Conservation (phyloP, 345 rosid species). For the Eucalyptus sp. region DNA sequence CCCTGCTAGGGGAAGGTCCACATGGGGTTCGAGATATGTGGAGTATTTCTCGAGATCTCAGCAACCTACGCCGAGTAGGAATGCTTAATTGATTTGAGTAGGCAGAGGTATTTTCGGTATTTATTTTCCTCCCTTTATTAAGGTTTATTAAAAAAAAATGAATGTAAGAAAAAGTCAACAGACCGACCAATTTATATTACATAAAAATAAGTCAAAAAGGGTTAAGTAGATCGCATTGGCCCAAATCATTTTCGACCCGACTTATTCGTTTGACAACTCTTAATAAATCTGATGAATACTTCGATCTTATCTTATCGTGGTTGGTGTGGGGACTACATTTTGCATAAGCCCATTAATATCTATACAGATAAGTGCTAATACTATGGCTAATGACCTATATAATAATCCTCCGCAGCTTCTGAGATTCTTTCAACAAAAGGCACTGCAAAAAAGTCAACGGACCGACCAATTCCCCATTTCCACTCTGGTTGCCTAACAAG, state of each 20-base stretch:
- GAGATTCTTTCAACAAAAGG: background rate
- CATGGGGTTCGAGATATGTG: background rate
- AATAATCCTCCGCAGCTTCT: background rate
- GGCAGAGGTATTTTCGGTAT: background rate
- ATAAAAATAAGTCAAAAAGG: too few relatives aligned
- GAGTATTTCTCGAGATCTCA: background rate
- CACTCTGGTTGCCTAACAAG: background rate
- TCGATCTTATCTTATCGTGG: background rate
- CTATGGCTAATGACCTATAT: background rate
- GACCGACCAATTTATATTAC: too few relatives aligned
- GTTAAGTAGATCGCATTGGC: fast-evolving
- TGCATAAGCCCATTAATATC: background rate
- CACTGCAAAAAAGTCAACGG: background rate
- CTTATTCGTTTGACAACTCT: fast-evolving
- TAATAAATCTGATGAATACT: too few relatives aligned
- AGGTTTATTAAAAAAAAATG: background rate
- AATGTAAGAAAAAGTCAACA: background rate
- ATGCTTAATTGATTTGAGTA: background rate
- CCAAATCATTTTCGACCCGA: too few relatives aligned
- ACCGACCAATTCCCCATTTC: background rate
- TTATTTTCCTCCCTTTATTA: background rate
- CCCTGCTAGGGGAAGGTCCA: background rate
- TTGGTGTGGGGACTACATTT: background rate
- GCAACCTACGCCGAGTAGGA: background rate
- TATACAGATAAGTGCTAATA: background rate